phyloP scores from a whole-genome alignment of 805 yeast genomes.

The Candida germanica region DNA sequence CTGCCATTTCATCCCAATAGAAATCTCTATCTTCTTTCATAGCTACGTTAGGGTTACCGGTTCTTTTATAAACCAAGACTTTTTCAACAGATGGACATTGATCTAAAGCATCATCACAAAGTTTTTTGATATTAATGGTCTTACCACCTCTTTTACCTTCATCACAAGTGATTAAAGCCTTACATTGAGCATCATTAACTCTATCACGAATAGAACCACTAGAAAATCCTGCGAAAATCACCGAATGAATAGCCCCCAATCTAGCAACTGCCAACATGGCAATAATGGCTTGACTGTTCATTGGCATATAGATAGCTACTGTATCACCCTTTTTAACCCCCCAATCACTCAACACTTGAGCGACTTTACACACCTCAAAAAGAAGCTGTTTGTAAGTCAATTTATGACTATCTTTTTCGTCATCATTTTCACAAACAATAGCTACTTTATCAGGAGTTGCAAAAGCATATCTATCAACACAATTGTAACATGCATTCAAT shows the following conservation, averaged over 20 bases:
- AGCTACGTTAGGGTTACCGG: slow-evolving; percentile 55
- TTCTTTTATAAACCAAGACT: slow-evolving; percentile 71
- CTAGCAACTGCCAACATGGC: slow-evolving; percentile 76
- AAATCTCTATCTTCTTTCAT: slow-evolving; percentile 59
- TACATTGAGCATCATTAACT: slow-evolving; percentile 68
- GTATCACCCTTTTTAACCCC: slow-evolving; percentile 81
- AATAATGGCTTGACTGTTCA: slow-evolving; percentile 77
- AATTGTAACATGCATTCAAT: slow-evolving; percentile 74
- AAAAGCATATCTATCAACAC: slow-evolving; percentile 80
- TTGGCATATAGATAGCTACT: slow-evolving; percentile 82
- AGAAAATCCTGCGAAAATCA: slow-evolving; percentile 81
- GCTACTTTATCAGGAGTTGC: slow-evolving; percentile 70
- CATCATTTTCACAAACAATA: slow-evolving; percentile 79
- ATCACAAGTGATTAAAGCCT: slow-evolving; percentile 73
- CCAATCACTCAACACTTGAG: slow-evolving; percentile 62
- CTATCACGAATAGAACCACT: slow-evolving; percentile 70
- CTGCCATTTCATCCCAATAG: slow-evolving; percentile 73
- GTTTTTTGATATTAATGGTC: slow-evolving; percentile 74
- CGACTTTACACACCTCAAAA: slow-evolving; percentile 65
- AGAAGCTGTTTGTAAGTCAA: slow-evolving; percentile 71
- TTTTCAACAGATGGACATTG: slow-evolving; percentile 64
- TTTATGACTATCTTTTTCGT: slow-evolving; percentile 57
- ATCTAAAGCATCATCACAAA: slow-evolving; percentile 75
- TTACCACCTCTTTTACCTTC: slow-evolving; percentile 84
- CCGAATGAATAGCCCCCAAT: slow-evolving; percentile 82